Base-by-base conservation (phyloP, 106 monocot species). In the Allium sativum region DNA sequence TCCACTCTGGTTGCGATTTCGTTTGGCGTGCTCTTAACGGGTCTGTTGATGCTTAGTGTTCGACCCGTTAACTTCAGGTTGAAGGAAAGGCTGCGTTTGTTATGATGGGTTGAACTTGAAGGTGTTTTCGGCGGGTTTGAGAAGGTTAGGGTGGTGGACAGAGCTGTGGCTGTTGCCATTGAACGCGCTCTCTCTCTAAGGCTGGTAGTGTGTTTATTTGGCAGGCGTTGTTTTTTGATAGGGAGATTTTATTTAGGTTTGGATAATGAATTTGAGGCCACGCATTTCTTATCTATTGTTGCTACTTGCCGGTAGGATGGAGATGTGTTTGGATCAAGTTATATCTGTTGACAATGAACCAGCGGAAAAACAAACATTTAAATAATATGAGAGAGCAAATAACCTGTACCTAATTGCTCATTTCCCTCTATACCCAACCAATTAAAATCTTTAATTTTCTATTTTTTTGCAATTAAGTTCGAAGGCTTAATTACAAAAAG, bases 1-100 rank as follows among this genome's bases (percentile, higher is more conserved):
- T 65, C 31, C 40, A 95, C 74, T 74, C 73, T 86, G 14, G 81
- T 74, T 8, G 90, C 81, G 53, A 96, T 67, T 11, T 59, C 73
- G 7, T 65, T 63, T 7, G 96, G 96, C 6, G 86, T 95, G 41
- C 78, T 72, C 40, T 58, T 46, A 51, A 69, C 63, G 46, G 65
- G 53, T 18, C 62, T 47, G 52, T 21, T 52, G 40, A 12, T 51
- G 15, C 51, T 1, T 47, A 46, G 44, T 43, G 43, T 58, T 48
- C 42, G 20, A 22, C 5, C 57, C n/a, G 8, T 48, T 20, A 45
- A 44, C 10, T 55, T 12, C 20, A 10, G 40, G 12, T 18, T 21
- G 43, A 0, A 62, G 42, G 19, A 45, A 15, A 20, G 21, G 44
- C 18, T 42, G 40, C 53, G 58, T 11, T 14, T 67, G 11, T 10